phyloP scores from a whole-genome alignment of 306 rosid species.

The Chamaecrista fasciculata region DNA sequence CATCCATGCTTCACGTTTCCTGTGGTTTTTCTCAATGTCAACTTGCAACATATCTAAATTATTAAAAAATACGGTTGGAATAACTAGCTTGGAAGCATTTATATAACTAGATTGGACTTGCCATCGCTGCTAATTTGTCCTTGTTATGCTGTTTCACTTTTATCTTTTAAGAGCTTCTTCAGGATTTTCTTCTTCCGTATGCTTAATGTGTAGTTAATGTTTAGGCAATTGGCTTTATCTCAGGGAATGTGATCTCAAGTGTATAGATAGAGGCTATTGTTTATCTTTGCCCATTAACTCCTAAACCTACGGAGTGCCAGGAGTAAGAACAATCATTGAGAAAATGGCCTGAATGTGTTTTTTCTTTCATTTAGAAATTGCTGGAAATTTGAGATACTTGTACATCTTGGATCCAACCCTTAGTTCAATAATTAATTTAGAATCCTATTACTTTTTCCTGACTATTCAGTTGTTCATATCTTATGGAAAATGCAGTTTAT shows the following conservation, averaged over 20 bases:
- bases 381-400: not conserved
- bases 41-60: no score
- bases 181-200: not conserved
- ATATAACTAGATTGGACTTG: not conserved
- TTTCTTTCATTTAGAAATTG: not conserved
- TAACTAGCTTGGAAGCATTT: not conserved
- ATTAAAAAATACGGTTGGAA: not conserved
- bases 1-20: conserved; percentile 11
- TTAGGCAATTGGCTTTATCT: not conserved
- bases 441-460: not conserved
- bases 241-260: not conserved
- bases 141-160: not conserved
- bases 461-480: conserved; percentile 19
- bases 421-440: not conserved
- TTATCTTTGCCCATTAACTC: not conserved
- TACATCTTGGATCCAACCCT: not conserved
- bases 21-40: no score
- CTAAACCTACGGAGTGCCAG: not conserved
- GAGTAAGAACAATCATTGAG: not conserved
- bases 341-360: not conserved
- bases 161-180: not conserved
- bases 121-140: not conserved
- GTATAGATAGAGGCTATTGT: not conserved
- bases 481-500: conserved; percentile 35
- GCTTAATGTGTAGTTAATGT: not conserved